These are phyloP conservation scores for Dissoconium aciculare DNA, from an alignment of 2,329 filamentous ascomycete genomes.

Conservation along the genomic window DNA sequence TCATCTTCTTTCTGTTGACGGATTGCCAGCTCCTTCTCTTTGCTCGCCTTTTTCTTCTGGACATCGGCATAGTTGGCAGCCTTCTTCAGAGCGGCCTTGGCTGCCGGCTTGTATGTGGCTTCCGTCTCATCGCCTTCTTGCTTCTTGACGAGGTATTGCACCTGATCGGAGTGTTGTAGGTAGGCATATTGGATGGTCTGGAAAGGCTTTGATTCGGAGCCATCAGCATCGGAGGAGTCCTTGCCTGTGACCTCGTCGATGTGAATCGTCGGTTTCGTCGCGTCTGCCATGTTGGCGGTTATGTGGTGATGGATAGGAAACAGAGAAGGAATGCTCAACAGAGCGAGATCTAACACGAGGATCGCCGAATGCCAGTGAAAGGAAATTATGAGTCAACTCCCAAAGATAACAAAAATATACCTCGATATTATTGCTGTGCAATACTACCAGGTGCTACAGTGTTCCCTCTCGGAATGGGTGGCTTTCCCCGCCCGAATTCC, in stretches of 20 bases:
- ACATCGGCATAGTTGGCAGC: slow-evolving; percentile 57
- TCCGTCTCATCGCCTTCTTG: slow-evolving; percentile 48
- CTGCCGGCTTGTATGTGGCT: slow-evolving; percentile 63
- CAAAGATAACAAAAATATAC: too few species aligned
- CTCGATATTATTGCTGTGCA: too few species aligned
- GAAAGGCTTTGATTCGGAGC: slow-evolving; percentile 60
- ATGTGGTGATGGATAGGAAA: too few species aligned
- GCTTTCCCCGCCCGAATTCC: too few species aligned
- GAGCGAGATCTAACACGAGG: too few species aligned
- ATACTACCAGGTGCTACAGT: too few species aligned
- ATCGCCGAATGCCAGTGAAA: too few species aligned
- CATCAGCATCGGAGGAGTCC: slow-evolving; percentile 45
- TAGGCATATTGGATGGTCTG: slow-evolving; percentile 68
- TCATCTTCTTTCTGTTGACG: slow-evolving; percentile 59
- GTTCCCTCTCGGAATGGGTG: too few species aligned
- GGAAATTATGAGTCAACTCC: too few species aligned
- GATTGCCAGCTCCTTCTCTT: slow-evolving; percentile 57
- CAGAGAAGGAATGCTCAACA: too few species aligned
- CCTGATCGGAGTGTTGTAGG: slow-evolving; percentile 50
- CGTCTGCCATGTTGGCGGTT: slow-evolving; percentile 19
- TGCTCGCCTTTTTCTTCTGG: slow-evolving; percentile 71
- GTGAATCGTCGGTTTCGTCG: slow-evolving; percentile 40
- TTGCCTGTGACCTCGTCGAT: slow-evolving; percentile 67
- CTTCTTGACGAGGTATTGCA: slow-evolving; percentile 54
- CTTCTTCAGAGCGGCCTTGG: slow-evolving; percentile 78